These are phyloP conservation scores for Xylaria sp. DNA, from an alignment of 2,329 filamentous ascomycete genomes.

Conservation along the genomic window DNA sequence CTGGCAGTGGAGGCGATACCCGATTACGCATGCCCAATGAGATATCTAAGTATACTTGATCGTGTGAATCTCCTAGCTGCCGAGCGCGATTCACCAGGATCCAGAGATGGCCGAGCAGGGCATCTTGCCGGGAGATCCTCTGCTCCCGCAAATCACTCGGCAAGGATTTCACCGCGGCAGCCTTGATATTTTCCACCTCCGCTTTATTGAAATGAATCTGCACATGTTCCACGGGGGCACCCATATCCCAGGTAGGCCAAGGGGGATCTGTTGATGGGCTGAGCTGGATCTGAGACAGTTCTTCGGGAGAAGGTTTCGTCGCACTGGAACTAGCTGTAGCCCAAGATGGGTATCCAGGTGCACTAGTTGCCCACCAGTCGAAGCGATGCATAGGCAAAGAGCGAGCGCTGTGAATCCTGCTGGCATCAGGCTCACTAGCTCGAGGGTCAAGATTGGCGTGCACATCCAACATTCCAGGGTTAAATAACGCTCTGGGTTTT, in stretches of 20 bases:
- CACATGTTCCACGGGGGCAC: conserved; percentile 40
- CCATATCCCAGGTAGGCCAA: conserved; percentile 51
- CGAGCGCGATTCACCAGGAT: conserved; percentile 50
- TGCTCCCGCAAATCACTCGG: conserved; percentile 20
- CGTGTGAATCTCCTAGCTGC: conserved; percentile 30
- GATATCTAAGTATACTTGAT: conserved; percentile 47
- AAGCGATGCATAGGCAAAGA: conserved; percentile 52
- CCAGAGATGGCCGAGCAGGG: conserved; percentile 54
- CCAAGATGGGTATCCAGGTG: conserved; percentile 40
- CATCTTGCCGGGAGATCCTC: conserved; percentile 48
- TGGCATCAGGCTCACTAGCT: conserved; percentile 33
- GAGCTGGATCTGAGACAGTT: conserved; percentile 26
- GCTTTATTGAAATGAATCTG: conserved; percentile 47
- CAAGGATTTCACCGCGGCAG: conserved; percentile 20
- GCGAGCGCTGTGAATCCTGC: conserved; percentile 40
- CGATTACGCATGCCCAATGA: conserved; percentile 49
- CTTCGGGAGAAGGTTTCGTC: conserved; percentile 35
- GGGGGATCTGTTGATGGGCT: conserved; percentile 44
- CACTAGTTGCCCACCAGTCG: conserved; percentile 51
- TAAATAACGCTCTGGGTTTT: conserved; percentile 40
- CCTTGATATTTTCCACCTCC: conserved; percentile 45
- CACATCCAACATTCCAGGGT: conserved; percentile 48
- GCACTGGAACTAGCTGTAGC: conserved; percentile 34
- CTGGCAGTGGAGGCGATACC: conserved; percentile 46
- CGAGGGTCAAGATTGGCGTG: conserved; percentile 39